Percentiles rank a stretch among this genome's conserved stretches.
Evolutionary conservation across 768 basidiomycete species (phyloP).

Genomic region (Lactarius psammicola): DNA sequence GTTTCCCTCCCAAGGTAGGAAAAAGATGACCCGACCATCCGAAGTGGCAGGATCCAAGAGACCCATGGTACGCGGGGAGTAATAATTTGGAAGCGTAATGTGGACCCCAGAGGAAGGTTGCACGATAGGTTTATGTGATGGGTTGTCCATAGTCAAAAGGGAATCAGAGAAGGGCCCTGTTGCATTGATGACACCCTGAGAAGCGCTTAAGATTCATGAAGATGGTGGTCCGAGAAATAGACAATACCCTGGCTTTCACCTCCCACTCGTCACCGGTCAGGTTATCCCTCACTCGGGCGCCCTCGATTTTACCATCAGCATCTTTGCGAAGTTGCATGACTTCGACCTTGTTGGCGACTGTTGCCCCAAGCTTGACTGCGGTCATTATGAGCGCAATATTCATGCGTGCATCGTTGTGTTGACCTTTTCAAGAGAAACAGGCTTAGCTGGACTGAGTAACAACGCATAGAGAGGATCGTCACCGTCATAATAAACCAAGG

Average conservation of each 20-base stretch:
- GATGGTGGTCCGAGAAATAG: not conserved
- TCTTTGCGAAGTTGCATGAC: conserved; percentile 77
- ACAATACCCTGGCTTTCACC: conserved; percentile 70
- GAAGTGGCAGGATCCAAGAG: conserved; percentile 93
- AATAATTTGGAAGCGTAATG: conserved; percentile 96
- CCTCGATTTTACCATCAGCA: conserved; percentile 59
- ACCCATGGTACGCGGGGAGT: conserved; percentile 93
- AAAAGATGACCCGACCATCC: conserved; percentile 97
- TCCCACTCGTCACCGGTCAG: conserved; percentile 81
- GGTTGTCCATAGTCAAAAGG: conserved; percentile 77
- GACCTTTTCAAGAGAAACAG: conserved; percentile 49
- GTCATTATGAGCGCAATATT: conserved; percentile 94
- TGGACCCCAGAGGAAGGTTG: conserved; percentile 92
- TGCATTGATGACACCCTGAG: conserved; percentile 89
- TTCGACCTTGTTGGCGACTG: conserved; percentile 86
- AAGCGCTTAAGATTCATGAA: conserved; percentile 6
- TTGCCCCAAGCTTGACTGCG: conserved; percentile 88
- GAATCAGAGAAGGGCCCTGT: conserved; percentile 93
- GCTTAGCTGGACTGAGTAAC: conserved; percentile 25
- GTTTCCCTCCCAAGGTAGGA: conserved; percentile 98
- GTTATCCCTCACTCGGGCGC: conserved; percentile 75
- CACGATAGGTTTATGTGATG: conserved; percentile 79
- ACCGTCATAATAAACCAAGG: conserved; percentile 98
- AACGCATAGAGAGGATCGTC: conserved; percentile 37
- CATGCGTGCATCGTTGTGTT: conserved; percentile 99